Evolutionary conservation across 2,329 filamentous ascomycete genomes (phyloP).

Genomic region (Emergomyces pasteurianus): DNA sequence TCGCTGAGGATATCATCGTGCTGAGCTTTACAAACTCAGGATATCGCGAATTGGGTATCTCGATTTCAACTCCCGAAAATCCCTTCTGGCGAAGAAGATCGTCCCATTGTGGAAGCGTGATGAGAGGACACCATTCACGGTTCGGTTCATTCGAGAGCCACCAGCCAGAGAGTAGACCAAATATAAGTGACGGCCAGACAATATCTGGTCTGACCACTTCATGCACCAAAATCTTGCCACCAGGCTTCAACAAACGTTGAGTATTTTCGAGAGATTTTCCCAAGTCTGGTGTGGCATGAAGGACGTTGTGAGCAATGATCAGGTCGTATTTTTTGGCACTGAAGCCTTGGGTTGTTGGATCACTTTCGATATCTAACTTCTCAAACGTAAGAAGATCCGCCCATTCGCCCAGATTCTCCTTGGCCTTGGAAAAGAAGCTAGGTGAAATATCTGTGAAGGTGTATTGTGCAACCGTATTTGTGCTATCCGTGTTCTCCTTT

Average conservation of each 20-base stretch:
- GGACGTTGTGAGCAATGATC: constrained; percentile 26
- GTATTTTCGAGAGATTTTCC: constrained; percentile 22
- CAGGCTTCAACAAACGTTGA: constrained; percentile 29
- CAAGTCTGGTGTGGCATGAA: constrained; percentile 26
- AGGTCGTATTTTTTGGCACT: constrained; percentile 23
- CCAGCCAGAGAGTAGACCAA: constrained; percentile 16
- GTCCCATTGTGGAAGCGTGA: constrained; percentile 6
- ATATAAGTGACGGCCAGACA: constrained; percentile 7
- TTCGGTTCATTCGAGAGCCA: constrained; percentile 14
- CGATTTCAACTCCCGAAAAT: constrained; percentile 8
- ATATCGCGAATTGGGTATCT: constrained; percentile 5
- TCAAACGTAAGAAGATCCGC: constrained; percentile 13
- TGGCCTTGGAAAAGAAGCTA: constrained; percentile 30
- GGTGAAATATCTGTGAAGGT: constrained; percentile 34
- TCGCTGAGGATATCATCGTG: constrained; percentile 11
- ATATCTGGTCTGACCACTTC: constrained; percentile 22
- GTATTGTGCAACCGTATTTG: not conserved
- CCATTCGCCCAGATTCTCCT: constrained; percentile 16
- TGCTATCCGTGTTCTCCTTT: not conserved
- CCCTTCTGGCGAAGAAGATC: constrained; percentile 5
- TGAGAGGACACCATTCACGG: constrained; percentile 7
- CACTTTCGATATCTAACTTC: constrained; percentile 23
- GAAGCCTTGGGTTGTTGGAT: constrained; percentile 26
- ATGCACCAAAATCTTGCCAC: constrained; percentile 33
- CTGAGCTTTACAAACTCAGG: constrained; percentile 12